Conservation (phyloP, 2,329 filamentous ascomycete genomes). For the Sporothrix variecibatus region DNA sequence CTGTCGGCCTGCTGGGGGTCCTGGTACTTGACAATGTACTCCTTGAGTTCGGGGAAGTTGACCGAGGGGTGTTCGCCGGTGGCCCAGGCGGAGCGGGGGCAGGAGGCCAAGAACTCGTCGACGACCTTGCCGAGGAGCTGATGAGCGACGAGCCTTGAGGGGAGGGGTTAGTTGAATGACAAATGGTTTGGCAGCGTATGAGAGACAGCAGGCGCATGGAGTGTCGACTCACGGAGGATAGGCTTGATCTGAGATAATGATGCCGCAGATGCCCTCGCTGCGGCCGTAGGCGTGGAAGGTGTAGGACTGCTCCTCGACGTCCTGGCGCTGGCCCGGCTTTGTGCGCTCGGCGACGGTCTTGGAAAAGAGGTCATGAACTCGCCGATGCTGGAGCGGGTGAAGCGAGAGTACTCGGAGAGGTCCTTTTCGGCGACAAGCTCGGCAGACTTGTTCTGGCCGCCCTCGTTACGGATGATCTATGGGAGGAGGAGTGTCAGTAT, state of each 20-base stretch:
- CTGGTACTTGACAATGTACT: constrained; percentile 75
- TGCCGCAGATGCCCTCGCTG: constrained; percentile 71
- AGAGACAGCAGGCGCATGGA: no score
- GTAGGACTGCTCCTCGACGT: constrained; percentile 72
- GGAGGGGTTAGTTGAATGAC: not conserved
- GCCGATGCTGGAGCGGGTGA: constrained; percentile 60
- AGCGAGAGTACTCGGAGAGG: constrained; percentile 75
- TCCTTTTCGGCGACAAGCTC: constrained; percentile 64
- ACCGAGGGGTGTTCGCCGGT: constrained; percentile 53
- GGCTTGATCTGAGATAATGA: constrained; percentile 75
- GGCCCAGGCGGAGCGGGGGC: constrained; percentile 65
- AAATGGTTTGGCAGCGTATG: no score
- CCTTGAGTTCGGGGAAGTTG: constrained; percentile 72
- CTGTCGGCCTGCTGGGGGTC: constrained; percentile 85
- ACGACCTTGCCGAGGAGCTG: constrained; percentile 82
- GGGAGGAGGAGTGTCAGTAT: constrained; percentile 29
- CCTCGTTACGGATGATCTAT: constrained; percentile 78
- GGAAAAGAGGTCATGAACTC: constrained; percentile 74
- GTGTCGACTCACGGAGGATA: constrained; percentile 60
- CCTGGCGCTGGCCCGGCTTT: constrained; percentile 74
- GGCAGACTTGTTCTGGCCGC: constrained; percentile 22
- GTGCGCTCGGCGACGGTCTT: constrained; percentile 83
- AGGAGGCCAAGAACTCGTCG: constrained; percentile 80
- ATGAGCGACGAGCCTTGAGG: constrained; percentile 75
- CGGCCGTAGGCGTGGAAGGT: constrained; percentile 71